These are phyloP conservation scores for Claviceps sp. DNA, from an alignment of 2,329 filamentous ascomycete species.

Conservation along the genomic window DNA sequence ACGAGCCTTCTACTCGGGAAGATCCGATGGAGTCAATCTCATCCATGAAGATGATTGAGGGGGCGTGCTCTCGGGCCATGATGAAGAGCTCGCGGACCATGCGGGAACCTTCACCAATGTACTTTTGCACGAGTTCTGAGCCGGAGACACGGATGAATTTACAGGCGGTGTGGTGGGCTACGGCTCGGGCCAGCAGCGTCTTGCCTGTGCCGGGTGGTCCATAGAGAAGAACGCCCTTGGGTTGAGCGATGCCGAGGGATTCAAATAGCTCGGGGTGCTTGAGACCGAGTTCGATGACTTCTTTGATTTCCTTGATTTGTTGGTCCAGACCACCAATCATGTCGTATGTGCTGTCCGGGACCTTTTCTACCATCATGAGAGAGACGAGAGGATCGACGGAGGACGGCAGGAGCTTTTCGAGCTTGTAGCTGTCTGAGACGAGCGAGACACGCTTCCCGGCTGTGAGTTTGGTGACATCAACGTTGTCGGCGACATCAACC, in stretches of 20 bases:
- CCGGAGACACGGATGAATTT: slow-evolving; percentile 97
- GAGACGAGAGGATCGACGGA: slow-evolving; percentile 97
- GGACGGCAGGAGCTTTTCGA: slow-evolving; percentile 95
- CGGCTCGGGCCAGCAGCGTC: slow-evolving; percentile 85
- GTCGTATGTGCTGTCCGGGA: slow-evolving; percentile 98
- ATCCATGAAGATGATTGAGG: slow-evolving; percentile 99
- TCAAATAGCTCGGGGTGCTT: slow-evolving; percentile 99
- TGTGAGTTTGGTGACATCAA: slow-evolving; percentile 91
- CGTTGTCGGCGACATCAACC: slow-evolving; percentile 86
- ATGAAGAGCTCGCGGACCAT: slow-evolving; percentile 99
- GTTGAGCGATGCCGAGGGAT: slow-evolving; percentile 95
- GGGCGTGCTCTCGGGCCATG: slow-evolving; percentile 96
- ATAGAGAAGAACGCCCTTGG: slow-evolving; percentile 93
- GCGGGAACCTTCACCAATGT: slow-evolving; percentile 93
- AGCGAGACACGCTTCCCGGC: slow-evolving; percentile 95
- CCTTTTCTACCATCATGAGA: slow-evolving; percentile 99
- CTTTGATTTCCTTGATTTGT: slow-evolving; percentile 99
- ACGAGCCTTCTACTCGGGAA: slow-evolving; percentile 88
- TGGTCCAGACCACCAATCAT: slow-evolving; percentile 99
- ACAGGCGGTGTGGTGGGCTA: slow-evolving; percentile 97
- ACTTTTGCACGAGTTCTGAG: slow-evolving; percentile 95
- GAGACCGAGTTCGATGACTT: slow-evolving; percentile 95
- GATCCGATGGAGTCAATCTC: slow-evolving; percentile 99
- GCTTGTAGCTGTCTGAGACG: slow-evolving; percentile 93
- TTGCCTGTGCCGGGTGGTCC: slow-evolving; percentile 95